These are phyloP conservation scores for Populus simonii DNA, from an alignment of 345 rosid genomes.

Conservation along the genomic window DNA sequence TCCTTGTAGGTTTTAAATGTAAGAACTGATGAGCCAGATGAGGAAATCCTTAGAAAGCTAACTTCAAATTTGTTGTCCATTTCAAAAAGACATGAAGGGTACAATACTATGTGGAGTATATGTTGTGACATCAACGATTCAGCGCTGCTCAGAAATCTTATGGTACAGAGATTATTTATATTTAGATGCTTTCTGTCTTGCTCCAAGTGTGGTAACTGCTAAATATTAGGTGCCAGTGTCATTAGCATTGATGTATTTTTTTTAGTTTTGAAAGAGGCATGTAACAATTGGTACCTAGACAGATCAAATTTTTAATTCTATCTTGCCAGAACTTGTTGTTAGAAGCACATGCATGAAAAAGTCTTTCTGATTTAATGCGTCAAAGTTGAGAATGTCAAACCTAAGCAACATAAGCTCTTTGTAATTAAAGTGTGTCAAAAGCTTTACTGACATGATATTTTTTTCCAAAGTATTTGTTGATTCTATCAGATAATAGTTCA, in stretches of 20 bases:
- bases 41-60: constrained; percentile 54
- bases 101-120: constrained; percentile 75
- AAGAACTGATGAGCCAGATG: constrained; percentile 37
- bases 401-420: neutral
- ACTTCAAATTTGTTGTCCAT: constrained; percentile 62
- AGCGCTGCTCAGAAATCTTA: constrained; percentile 49
- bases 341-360: neutral
- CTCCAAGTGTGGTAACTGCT: neutral
- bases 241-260: neutral
- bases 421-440: neutral
- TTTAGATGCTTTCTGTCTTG: neutral
- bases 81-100: constrained; percentile 79
- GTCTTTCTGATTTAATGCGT: neutral
- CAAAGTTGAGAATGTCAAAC: neutral
- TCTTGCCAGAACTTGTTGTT: neutral
- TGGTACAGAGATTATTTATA: neutral
- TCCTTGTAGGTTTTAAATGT: constrained; percentile 47
- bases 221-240: neutral
- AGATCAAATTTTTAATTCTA: neutral
- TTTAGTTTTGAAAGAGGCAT: neutral
- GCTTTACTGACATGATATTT: neutral
- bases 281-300: neutral
- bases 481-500: neutral
- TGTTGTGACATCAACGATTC: constrained; percentile 85
- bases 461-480: neutral